These are phyloP conservation scores for Exsudoporus frostii DNA, from an alignment of 768 basidiomycete genomes.

Conservation along the genomic window DNA sequence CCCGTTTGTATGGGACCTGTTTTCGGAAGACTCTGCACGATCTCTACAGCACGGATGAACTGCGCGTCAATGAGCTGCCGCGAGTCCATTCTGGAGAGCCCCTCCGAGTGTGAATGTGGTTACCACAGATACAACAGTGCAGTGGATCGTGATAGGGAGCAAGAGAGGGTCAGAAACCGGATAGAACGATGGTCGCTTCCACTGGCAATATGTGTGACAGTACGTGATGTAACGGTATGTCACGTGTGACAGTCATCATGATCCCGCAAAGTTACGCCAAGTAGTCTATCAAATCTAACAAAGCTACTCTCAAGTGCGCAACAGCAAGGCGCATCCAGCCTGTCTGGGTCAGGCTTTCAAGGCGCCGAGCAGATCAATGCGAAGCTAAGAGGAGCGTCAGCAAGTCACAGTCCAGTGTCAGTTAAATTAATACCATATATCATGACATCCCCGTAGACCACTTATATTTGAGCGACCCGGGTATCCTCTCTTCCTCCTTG, in stretches of 20 bases:
- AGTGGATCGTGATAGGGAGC: not conserved
- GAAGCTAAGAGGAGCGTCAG: slow-evolving; percentile 1
- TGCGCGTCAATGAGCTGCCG: slow-evolving; percentile 72
- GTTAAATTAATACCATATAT: slow-evolving; percentile 7
- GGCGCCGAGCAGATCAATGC: too few species aligned
- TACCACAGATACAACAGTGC: not conserved
- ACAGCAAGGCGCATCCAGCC: not conserved
- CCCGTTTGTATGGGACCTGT: slow-evolving; percentile 93
- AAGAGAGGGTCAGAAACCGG: not conserved
- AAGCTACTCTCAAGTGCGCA: not conserved
- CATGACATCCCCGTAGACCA: slow-evolving; percentile 57
- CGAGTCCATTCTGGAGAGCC: slow-evolving; percentile 48
- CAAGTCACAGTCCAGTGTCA: not conserved
- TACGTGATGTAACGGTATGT: slow-evolving; percentile 1
- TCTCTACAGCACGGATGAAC: slow-evolving; percentile 92
- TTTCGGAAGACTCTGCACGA: slow-evolving; percentile 89
- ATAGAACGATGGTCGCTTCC: not conserved
- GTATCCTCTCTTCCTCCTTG: slow-evolving; percentile 57
- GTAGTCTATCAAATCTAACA: not conserved
- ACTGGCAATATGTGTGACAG: slow-evolving; percentile 17
- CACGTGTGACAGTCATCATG: not conserved
- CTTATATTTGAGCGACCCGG: slow-evolving; percentile 68
- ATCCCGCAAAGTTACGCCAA: not conserved
- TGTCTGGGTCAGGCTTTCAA: too few species aligned
- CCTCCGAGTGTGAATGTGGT: not conserved